phyloP scores from a whole-genome alignment of 176 grass and related monocot species.

The Areca catechu region DNA sequence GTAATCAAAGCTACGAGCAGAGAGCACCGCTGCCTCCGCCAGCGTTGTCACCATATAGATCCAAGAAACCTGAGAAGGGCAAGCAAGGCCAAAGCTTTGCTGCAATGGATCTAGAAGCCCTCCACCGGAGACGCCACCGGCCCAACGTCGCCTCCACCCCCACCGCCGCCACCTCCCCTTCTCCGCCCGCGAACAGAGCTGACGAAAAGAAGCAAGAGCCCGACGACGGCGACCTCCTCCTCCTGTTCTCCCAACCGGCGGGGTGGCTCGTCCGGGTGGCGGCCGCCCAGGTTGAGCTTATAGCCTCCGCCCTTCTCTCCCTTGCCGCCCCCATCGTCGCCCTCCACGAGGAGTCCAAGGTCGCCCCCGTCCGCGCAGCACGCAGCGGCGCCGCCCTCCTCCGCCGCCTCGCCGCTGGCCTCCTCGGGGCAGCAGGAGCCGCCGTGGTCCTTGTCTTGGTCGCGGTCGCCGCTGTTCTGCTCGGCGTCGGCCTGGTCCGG shows the following conservation, averaged over 20 bases:
- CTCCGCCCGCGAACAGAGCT: too few species aligned
- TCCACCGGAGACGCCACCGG: too few species aligned
- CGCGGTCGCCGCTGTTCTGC: conserved; percentile 16
- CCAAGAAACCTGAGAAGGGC: too few species aligned
- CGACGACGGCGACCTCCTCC: not conserved
- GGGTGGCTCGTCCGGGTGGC: conserved; percentile 26
- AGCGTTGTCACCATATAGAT: too few species aligned
- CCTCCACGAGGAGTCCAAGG: conserved; percentile 22
- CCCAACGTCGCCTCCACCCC: too few species aligned
- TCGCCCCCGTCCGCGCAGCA: conserved; percentile 8
- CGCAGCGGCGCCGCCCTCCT: conserved; percentile 8
- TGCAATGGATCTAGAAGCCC: too few species aligned
- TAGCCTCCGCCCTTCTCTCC: conserved; percentile 18
- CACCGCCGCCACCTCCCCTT: too few species aligned
- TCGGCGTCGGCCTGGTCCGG: conserved; percentile 24
- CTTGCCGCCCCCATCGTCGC: conserved; percentile 19
- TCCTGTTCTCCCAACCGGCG: conserved; percentile 14
- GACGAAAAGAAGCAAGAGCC: too few species aligned
- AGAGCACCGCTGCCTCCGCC: too few species aligned
- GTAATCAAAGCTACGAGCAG: too few species aligned
- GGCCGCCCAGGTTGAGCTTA: conserved; percentile 18
- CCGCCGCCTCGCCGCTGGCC: conserved; percentile 22
- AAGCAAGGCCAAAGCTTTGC: too few species aligned
- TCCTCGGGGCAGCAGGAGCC: conserved; percentile 20
- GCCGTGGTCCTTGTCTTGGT: conserved; percentile 14